A percentile compares a stretch with the other conserved stretches of the same genome.
Conservation (phyloP, 2,329 filamentous ascomycete genomes). For the Cercospora zeae-maydis region DNA sequence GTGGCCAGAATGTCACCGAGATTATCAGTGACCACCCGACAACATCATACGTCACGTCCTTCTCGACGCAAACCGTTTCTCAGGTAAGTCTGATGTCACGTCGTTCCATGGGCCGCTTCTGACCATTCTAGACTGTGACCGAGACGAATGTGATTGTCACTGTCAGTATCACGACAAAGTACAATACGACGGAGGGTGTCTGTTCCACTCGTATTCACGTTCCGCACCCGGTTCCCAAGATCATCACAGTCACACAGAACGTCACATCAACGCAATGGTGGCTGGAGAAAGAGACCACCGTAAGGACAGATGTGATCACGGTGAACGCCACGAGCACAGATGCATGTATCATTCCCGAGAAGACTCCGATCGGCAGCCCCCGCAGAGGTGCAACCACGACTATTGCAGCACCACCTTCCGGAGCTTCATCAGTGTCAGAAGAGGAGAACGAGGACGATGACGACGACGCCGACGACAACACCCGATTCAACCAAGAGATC, state of each 20-base stretch:
- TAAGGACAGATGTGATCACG: background rate
- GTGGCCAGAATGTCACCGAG: background rate
- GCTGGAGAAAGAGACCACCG: background rate
- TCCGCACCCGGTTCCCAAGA: background rate
- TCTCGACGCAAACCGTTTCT: background rate
- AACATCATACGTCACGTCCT: background rate
- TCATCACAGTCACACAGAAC: background rate
- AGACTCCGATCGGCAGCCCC: background rate
- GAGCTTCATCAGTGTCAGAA: background rate
- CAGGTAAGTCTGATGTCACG: background rate
- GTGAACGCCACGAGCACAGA: background rate
- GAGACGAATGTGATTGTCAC: background rate
- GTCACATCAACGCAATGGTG: conserved; percentile 1
- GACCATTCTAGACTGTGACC: background rate
- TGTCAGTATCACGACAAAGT: background rate
- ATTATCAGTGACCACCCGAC: background rate
- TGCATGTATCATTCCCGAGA: background rate
- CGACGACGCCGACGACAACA: background rate
- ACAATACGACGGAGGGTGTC: background rate
- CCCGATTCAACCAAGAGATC: background rate
- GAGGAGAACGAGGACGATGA: background rate
- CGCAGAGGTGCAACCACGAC: background rate
- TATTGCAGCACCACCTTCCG: background rate
- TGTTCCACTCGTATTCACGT: background rate
- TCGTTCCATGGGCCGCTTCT: background rate